Evolutionary conservation across 306 rosid genomes (phyloP).

Genomic region (Citrullus colocynthis): DNA sequence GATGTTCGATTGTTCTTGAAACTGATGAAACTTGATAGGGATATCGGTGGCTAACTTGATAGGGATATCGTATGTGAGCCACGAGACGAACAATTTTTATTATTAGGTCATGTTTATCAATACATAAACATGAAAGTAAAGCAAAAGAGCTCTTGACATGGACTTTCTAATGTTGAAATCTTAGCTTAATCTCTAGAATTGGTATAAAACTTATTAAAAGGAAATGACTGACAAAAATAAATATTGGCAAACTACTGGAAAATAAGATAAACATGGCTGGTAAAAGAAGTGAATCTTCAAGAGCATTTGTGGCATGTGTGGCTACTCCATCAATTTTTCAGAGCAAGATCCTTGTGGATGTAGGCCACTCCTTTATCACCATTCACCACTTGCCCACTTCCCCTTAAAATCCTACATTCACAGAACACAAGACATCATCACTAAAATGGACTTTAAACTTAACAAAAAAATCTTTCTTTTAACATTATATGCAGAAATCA

Average conservation of each 20-base stretch:
- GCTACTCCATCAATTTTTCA: background rate
- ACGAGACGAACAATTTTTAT: background rate
- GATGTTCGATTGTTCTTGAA: no score
- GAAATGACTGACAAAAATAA: background rate
- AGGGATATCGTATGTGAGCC: background rate
- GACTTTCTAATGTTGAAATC: background rate
- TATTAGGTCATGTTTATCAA: background rate
- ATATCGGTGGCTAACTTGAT: background rate
- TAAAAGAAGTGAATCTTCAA: background rate
- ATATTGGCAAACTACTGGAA: background rate
- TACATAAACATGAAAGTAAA: background rate
- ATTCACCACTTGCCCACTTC: conserved; percentile 63
- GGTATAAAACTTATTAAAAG: background rate
- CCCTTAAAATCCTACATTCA: conserved; percentile 72
- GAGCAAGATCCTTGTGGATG: conserved; percentile 38
- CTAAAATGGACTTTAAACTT: background rate
- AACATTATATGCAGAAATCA: background rate
- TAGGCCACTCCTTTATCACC: conserved; percentile 51
- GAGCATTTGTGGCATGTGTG: background rate
- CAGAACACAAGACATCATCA: background rate
- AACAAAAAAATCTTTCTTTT: background rate
- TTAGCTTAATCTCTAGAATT: background rate
- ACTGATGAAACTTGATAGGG: background rate
- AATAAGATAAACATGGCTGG: background rate
- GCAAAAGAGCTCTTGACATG: background rate